These are phyloP conservation scores for Citrus australasica DNA, from an alignment of 345 rosid species.

Conservation along the genomic window DNA sequence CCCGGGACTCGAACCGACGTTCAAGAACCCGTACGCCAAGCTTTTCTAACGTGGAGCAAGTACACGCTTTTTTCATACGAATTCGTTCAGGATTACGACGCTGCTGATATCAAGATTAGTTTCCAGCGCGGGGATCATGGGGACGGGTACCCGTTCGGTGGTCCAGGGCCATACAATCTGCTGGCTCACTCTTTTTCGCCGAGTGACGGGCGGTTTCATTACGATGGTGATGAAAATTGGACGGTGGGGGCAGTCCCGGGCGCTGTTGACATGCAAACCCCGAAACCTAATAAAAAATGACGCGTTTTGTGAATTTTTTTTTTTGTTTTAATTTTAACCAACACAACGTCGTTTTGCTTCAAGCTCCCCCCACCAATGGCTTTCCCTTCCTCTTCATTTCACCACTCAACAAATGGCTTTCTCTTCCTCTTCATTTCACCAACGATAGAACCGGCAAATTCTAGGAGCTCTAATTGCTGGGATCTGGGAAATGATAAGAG, in stretches of 20 bases:
- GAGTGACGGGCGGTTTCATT: background rate
- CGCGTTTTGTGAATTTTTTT: too few species aligned
- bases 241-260: background rate
- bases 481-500: too few species aligned
- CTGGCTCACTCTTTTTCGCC: constrained; percentile 4
- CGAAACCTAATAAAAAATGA: too few species aligned
- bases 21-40: background rate
- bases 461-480: too few species aligned
- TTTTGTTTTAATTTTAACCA: too few species aligned
- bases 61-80: background rate
- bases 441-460: too few species aligned
- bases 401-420: too few species aligned
- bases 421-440: too few species aligned
- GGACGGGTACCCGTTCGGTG: background rate
- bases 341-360: too few species aligned
- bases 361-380: too few species aligned
- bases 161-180: background rate
- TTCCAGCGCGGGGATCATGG: constrained; percentile 3
- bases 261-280: background rate
- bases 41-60: background rate
- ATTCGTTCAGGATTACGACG: background rate
- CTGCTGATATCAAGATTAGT: constrained; percentile 9
- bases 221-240: constrained; percentile 4
- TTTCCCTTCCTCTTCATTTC: too few species aligned
- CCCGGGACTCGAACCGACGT: background rate